These are phyloP conservation scores for Zygoascus hellenicus DNA, from an alignment of 1,139 yeast genomes.

Conservation along the genomic window DNA sequence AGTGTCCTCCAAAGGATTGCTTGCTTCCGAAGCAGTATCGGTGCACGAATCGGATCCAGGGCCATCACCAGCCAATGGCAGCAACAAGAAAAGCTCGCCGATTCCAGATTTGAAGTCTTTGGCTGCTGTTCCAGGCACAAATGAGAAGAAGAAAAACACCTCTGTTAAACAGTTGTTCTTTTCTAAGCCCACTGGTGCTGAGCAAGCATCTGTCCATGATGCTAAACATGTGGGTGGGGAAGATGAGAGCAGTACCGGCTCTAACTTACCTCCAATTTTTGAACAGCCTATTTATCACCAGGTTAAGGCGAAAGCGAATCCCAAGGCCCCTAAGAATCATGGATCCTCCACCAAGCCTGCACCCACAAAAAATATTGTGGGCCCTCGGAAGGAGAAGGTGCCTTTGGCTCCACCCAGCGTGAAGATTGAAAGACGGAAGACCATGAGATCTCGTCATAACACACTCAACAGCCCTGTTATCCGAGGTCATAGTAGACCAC, in stretches of 20 bases:
- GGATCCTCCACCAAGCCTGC: constrained; percentile 12
- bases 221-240: background rate
- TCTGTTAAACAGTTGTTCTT: constrained; percentile 4
- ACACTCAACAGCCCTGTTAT: constrained; percentile 8
- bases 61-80: background rate
- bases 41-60: background rate
- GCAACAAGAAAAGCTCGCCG: background rate
- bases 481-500: constrained; percentile 1
- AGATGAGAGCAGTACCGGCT: background rate
- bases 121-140: background rate
- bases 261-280: background rate
- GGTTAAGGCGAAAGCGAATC: no score
- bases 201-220: constrained; percentile 10
- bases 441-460: constrained; percentile 2
- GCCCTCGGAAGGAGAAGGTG: constrained; percentile 14
- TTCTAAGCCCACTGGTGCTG: constrained; percentile 23
- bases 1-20: no score
- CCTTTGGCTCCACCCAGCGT: constrained; percentile 16
- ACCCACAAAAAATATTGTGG: constrained; percentile 19
- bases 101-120: constrained; percentile 4
- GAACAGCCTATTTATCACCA: background rate
- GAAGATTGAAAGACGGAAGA: constrained; percentile 12
- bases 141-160: background rate
- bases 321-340: no score
- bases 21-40: no score